Percentiles rank a stretch among this genome's conserved stretches.
These are phyloP conservation scores for Chaetoscypha palmicola DNA, from an alignment of 2,329 filamentous ascomycete genomes.

Conservation along the genomic window DNA sequence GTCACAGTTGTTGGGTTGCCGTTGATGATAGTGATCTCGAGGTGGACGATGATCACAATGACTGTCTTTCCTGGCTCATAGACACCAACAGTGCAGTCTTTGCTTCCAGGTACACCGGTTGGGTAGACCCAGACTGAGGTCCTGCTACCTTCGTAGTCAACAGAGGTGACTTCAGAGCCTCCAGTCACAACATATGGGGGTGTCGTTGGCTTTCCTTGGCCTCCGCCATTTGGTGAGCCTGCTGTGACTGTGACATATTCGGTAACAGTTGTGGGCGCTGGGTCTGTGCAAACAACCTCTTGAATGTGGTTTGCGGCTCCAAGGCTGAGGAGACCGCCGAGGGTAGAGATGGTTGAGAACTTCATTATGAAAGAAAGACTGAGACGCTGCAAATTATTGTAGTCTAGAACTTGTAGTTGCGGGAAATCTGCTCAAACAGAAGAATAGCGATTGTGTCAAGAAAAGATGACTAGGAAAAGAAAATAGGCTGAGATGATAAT, in stretches of 20 bases:
- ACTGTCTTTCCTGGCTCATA: conserved; percentile 14
- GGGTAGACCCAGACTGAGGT: conserved; percentile 17
- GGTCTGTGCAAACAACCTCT: conserved; percentile 13
- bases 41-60: conserved; percentile 11
- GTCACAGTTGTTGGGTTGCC: conserved; percentile 9
- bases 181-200: conserved; percentile 7
- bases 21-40: conserved; percentile 12
- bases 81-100: conserved; percentile 15
- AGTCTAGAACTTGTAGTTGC: background rate
- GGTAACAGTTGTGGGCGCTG: conserved; percentile 12
- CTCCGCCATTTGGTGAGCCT: background rate
- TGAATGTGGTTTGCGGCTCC: conserved; percentile 9
- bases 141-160: conserved; percentile 6
- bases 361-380: conserved; percentile 17
- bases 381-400: background rate
- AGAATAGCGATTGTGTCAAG: conserved; percentile 15
- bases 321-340: conserved; percentile 12
- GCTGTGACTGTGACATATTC: conserved; percentile 14
- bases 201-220: background rate
- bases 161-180: conserved; percentile 12
- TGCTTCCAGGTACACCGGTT: conserved; percentile 7
- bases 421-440: conserved; percentile 5
- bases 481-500: conserved; percentile 7
- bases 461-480: conserved; percentile 13
- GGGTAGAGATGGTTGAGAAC: conserved; percentile 16